Conservation (phyloP, 2,329 filamentous ascomycete species). For the Pseudogymnoascus sp. region DNA sequence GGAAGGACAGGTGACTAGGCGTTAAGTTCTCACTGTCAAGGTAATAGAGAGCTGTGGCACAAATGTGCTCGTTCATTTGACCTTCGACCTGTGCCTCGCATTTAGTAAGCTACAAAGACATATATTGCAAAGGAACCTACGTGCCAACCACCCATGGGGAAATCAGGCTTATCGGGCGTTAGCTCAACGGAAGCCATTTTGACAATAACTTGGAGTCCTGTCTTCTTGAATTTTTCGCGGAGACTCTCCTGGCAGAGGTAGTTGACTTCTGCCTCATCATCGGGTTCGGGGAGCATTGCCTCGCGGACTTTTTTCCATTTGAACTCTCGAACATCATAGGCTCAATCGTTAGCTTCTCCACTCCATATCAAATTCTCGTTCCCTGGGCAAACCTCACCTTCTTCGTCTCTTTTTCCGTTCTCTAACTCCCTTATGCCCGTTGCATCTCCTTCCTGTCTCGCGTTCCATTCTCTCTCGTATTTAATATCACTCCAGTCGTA, state of each 20-base stretch:
- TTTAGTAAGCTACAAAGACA: not conserved
- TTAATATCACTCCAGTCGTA: not conserved
- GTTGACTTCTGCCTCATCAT: not conserved
- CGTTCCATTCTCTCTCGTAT: not conserved
- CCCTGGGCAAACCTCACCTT: not conserved
- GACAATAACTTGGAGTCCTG: slow-evolving; percentile 51
- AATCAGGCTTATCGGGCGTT: slow-evolving; percentile 45
- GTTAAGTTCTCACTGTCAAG: slow-evolving; percentile 41
- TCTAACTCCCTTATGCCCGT: not conserved
- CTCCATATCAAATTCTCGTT: not conserved
- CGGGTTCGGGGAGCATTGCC: not conserved
- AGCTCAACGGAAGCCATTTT: slow-evolving; percentile 52
- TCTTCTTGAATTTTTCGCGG: not conserved
- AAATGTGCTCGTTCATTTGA: slow-evolving; percentile 43
- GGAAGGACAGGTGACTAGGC: slow-evolving; percentile 34
- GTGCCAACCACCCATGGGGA: slow-evolving; percentile 39
- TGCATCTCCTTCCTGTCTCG: not conserved
- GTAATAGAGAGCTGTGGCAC: slow-evolving; percentile 42
- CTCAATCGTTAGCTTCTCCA: slow-evolving; percentile 5
- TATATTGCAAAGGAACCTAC: slow-evolving; percentile 18
- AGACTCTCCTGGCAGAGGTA: slow-evolving; percentile 16
- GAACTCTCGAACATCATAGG: not conserved
- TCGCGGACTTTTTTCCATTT: not conserved
- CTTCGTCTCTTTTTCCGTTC: not conserved
- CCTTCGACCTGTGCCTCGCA: slow-evolving; percentile 31